Conservation (phyloP, 2,329 filamentous ascomycete species). For the Verticillium dahliae region DNA sequence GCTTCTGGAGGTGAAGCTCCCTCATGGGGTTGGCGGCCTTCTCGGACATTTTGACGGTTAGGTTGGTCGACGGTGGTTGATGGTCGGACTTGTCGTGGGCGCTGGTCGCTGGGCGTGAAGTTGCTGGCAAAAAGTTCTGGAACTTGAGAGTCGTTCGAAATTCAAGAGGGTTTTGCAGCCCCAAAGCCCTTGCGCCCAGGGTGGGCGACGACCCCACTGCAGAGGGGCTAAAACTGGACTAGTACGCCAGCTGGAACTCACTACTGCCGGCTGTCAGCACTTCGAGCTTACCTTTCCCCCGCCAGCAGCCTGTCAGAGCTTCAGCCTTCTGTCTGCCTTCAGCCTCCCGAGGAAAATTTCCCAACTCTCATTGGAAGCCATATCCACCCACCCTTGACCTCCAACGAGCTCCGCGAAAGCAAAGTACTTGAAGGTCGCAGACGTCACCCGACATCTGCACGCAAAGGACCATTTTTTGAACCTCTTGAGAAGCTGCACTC, state of each 20-base stretch:
- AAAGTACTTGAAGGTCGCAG: slow-evolving; percentile 33
- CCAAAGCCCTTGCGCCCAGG: slow-evolving; percentile 15
- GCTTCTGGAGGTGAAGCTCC: slow-evolving; percentile 98
- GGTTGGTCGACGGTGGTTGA: slow-evolving; percentile 3
- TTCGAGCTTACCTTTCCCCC: not conserved
- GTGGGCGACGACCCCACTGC: slow-evolving; percentile 15
- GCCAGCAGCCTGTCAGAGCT: slow-evolving; percentile 1
- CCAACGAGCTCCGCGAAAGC: slow-evolving; percentile 28
- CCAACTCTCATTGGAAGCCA: slow-evolving; percentile 15
- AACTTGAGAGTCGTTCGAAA: not conserved
- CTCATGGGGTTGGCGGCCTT: slow-evolving; percentile 98
- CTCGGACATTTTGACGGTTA: slow-evolving; percentile 49
- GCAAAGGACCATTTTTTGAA: slow-evolving; percentile 36
- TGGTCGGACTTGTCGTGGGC: not conserved
- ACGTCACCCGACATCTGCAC: slow-evolving; percentile 28
- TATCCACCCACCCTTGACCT: slow-evolving; percentile 29
- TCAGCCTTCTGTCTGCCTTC: slow-evolving; percentile 36
- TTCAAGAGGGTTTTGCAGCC: slow-evolving; percentile 32
- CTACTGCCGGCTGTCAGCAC: not conserved
- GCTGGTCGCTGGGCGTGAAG: not conserved
- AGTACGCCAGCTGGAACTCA: not conserved
- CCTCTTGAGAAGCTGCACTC: slow-evolving; percentile 22
- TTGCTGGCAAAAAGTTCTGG: not conserved
- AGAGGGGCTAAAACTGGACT: not conserved
- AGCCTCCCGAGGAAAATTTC: slow-evolving; percentile 30